Conservation (phyloP, 2,329 filamentous ascomycete genomes). For the Sordariomycetes sp. region DNA sequence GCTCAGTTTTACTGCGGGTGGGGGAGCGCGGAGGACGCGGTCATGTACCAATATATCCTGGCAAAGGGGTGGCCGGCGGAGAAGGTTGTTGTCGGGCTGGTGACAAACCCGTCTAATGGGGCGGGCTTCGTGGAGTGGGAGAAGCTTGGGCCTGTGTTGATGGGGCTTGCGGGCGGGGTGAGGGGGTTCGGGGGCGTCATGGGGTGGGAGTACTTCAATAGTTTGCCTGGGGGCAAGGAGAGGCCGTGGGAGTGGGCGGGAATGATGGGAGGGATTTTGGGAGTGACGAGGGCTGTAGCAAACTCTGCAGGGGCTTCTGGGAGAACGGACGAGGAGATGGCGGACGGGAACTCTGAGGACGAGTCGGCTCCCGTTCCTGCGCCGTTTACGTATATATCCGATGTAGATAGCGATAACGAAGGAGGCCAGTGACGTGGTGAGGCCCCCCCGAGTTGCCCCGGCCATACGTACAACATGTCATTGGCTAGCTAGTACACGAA, state of each 20-base stretch:
- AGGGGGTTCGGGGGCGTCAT: slow-evolving; percentile 73
- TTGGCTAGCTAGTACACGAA: no score
- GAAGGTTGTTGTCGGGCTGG: slow-evolving; percentile 66
- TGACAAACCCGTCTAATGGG: slow-evolving; percentile 69
- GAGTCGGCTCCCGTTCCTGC: slow-evolving; percentile 10
- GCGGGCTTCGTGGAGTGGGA: slow-evolving; percentile 33
- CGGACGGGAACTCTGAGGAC: slow-evolving; percentile 1
- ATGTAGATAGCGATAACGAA: slow-evolving; percentile 8
- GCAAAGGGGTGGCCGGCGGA: slow-evolving; percentile 56
- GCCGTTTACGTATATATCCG: slow-evolving; percentile 21
- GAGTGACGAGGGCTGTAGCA: not conserved
- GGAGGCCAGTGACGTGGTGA: not conserved
- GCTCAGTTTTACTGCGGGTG: slow-evolving; percentile 89
- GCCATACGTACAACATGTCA: no score
- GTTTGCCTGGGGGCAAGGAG: slow-evolving; percentile 46
- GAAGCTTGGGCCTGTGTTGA: slow-evolving; percentile 28
- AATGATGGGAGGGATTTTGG: not conserved
- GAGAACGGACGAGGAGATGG: no score
- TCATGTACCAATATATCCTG: slow-evolving; percentile 36
- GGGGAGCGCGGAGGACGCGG: slow-evolving; percentile 39
- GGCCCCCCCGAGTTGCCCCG: no score
- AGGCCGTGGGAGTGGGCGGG: slow-evolving; percentile 66
- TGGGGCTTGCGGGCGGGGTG: slow-evolving; percentile 32
- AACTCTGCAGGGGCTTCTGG: no score
- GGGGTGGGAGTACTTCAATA: slow-evolving; percentile 94